phyloP scores from a whole-genome alignment of 2,329 filamentous ascomycete genomes.

The Nakataea oryzae region DNA sequence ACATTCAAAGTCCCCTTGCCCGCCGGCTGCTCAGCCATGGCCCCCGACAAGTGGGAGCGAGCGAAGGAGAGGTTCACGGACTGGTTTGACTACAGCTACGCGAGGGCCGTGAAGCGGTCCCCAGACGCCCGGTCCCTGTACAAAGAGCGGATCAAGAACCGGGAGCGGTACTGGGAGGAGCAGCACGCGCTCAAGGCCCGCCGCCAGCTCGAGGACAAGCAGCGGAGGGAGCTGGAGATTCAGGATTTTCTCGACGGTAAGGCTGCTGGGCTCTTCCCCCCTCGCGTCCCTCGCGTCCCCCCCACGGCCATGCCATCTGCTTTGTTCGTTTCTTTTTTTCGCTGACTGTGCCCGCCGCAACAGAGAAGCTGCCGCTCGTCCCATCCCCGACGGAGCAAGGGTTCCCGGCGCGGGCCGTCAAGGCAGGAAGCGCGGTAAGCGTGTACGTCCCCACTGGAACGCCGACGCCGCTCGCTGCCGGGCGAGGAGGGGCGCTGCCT shows the following conservation, averaged over 20 bases:
- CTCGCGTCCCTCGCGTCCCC: neutral
- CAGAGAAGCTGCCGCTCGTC: neutral
- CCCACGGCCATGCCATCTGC: neutral
- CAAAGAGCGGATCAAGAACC: neutral
- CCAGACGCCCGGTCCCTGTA: neutral
- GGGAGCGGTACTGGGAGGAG: neutral
- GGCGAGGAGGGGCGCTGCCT: no score
- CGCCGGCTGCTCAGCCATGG: neutral
- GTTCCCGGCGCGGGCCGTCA: neutral
- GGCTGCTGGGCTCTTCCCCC: neutral
- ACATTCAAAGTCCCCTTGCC: neutral
- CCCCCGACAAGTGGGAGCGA: neutral
- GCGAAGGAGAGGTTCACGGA: neutral
- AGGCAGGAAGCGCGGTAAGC: neutral
- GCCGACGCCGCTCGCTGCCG: no score
- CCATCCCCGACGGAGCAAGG: neutral
- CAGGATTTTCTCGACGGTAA: neutral
- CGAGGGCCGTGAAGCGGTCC: neutral
- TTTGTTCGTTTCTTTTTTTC: neutral
- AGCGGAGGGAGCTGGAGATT: neutral
- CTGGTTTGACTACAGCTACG: conserved; percentile 1
- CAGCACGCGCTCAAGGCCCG: neutral
- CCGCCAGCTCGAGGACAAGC: neutral
- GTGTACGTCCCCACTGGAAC: neutral
- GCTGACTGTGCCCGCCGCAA: neutral